Conservation (phyloP, 208 protist species). For the Balamuthia mandrillaris region DNA sequence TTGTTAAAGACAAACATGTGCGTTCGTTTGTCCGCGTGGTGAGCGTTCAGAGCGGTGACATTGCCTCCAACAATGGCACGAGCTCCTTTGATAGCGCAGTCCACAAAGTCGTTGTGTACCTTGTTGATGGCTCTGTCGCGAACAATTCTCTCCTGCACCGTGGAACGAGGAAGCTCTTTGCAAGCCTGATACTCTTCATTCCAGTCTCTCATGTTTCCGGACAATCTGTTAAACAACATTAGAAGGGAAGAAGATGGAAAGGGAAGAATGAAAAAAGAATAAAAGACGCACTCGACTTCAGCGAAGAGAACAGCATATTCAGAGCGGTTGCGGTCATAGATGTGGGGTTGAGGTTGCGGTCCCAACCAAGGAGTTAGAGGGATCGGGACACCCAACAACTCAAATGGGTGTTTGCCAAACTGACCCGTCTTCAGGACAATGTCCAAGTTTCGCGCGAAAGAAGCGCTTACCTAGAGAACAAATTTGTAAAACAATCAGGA, state of each 20-base stretch:
- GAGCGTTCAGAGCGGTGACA: conserved; percentile 56
- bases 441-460: conserved; percentile 18
- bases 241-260: no score
- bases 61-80: not conserved
- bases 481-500: no score
- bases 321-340: not conserved
- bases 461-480: not conserved
- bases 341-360: not conserved
- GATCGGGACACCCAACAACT: conserved; percentile 45
- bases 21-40: conserved; percentile 26
- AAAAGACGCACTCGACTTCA: not conserved
- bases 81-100: conserved; percentile 51
- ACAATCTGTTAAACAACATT: not conserved
- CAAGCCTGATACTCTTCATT: conserved; percentile 62
- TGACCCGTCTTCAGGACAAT: not conserved
- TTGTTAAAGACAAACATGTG: conserved; percentile 69
- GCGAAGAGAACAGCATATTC: conserved; percentile 22
- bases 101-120: conserved; percentile 62
- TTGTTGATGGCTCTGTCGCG: conserved; percentile 55
- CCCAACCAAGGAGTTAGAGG: not conserved
- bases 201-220: conserved; percentile 60
- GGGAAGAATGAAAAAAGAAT: not conserved
- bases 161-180: conserved; percentile 34
- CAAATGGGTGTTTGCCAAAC: conserved; percentile 34
- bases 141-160: conserved; percentile 49